These are phyloP conservation scores for Xylariaceae sp. DNA, from an alignment of 2,329 filamentous ascomycete genomes.

Conservation along the genomic window DNA sequence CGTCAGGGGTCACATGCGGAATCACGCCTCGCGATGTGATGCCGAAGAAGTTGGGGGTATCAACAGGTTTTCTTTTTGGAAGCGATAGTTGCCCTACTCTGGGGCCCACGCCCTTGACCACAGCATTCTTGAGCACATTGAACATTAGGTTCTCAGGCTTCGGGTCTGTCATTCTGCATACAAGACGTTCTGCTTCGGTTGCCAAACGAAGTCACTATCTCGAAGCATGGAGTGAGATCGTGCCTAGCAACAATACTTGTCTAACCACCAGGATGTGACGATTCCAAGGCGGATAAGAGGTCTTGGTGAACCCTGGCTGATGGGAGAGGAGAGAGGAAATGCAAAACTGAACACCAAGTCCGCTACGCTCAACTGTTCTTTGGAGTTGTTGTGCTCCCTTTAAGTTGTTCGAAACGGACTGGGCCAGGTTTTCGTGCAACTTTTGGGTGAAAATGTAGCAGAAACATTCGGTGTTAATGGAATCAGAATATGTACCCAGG, in stretches of 20 bases:
- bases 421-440: neutral
- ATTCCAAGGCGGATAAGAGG: too few species aligned
- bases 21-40: slow-evolving; percentile 81
- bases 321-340: too few species aligned
- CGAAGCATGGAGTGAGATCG: neutral
- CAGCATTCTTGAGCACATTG: slow-evolving; percentile 48
- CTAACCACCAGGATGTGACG: too few species aligned
- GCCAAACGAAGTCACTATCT: neutral
- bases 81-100: slow-evolving; percentile 71
- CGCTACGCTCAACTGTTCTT: too few species aligned
- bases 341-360: too few species aligned
- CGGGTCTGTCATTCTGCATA: slow-evolving; percentile 11
- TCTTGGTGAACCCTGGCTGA: too few species aligned
- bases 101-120: slow-evolving; percentile 49
- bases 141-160: slow-evolving; percentile 39
- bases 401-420: neutral
- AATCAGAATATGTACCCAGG: neutral
- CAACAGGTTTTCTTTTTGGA: slow-evolving; percentile 63
- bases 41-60: slow-evolving; percentile 82
- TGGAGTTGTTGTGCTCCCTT: neutral
- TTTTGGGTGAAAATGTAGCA: neutral
- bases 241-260: too few species aligned
- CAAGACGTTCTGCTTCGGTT: neutral
- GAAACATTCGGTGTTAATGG: neutral
- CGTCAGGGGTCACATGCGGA: slow-evolving; percentile 89